Base-by-base conservation (phyloP, 257 asterid species). In the Agastache rugosa region DNA sequence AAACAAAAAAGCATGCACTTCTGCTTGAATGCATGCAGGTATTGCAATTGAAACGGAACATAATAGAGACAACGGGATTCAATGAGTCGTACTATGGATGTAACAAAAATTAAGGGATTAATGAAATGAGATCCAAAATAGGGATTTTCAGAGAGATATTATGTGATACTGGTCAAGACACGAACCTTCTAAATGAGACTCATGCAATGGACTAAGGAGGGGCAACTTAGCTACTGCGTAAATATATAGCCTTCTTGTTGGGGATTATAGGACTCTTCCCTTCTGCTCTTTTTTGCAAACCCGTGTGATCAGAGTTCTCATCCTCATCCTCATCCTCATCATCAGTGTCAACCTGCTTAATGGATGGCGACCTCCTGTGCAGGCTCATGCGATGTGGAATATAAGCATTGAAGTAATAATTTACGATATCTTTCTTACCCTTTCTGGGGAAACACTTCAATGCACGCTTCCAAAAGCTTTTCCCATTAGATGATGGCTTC, bases 391-490 rank as follows among this genome's bases (percentile, higher is more conserved):
- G 88, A 47, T 81, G 75, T 0, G 90, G 90, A 73, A 93, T 80
- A 71, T 84, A 86, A 68, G 85, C 91, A 73, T 87, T 85, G 70
- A 88, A 90, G 85, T 89, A 90, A 75, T 86, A 93, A 69, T 65
- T 78, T 20, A 83, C 54, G 8, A 87, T 76, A 51, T 80, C 83
- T 73, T 79, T 85, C 64, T 78, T 72, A 50, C 51, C 23, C 71
- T 86, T 89, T 29, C 61, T 25, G 0, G 91, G 83, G 59, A 89
- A 71, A 80, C 79, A 72, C 79, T 86, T 89, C 79, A 81, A 76
- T 42, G 87, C 89, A 16, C 56, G 87, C 63, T 86, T 86, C 88
- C 87, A 45, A 71, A 89, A 88, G 80, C 78, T 77, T 62, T 85
- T 89, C 34, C 81, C 83, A 63, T 78, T 64, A 34, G 83, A 71